Evolutionary conservation across 2,329 filamentous ascomycete genomes (phyloP).

Genomic region (Coniella vitis): DNA sequence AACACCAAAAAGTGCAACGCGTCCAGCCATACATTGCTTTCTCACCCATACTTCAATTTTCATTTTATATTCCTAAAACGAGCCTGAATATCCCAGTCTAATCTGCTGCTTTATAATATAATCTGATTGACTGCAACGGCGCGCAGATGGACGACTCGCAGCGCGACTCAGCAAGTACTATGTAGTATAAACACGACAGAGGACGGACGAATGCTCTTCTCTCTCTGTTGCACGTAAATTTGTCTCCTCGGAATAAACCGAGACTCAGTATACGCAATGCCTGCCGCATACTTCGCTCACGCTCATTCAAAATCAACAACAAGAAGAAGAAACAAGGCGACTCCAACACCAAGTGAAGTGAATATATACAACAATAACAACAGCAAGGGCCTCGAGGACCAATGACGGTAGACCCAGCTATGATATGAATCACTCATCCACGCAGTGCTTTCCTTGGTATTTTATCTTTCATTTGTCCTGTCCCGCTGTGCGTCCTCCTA

Average conservation of each 20-base stretch:
- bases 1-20: neutral
- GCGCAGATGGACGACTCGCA: too few relatives aligned
- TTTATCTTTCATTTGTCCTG: neutral
- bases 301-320: neutral
- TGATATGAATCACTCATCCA: slow-evolving; percentile 3
- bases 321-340: neutral
- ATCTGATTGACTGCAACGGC: too few relatives aligned
- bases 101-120: too few relatives aligned
- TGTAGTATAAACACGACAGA: too few relatives aligned
- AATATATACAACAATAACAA: slow-evolving; percentile 16
- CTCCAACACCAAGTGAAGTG: slow-evolving; percentile 11
- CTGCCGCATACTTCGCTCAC: neutral
- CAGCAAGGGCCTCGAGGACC: neutral
- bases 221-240: neutral
- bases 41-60: too few relatives aligned
- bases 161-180: too few relatives aligned
- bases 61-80: too few relatives aligned
- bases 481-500: neutral
- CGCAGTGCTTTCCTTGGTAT: neutral
- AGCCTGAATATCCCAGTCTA: too few relatives aligned
- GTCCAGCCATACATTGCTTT: neutral
- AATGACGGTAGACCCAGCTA: neutral
- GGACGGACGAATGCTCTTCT: too few relatives aligned
- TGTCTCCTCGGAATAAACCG: too few relatives aligned
- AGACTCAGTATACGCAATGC: too few relatives aligned